Evolutionary conservation across 805 yeast species (phyloP).

Genomic region (Metschnikowia arizonensis): DNA sequence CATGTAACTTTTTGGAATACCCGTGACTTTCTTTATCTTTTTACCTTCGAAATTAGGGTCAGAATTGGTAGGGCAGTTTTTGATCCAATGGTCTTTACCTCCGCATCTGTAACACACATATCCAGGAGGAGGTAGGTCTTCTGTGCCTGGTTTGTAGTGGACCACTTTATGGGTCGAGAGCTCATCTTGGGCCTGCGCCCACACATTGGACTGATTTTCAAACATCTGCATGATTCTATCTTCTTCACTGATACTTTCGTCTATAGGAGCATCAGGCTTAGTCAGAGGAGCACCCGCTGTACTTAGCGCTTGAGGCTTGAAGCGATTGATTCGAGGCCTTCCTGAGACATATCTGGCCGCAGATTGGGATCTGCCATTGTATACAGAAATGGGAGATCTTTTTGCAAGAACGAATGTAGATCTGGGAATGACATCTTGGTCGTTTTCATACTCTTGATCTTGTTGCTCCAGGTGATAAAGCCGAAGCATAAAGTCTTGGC

Average conservation of each 20-base stretch:
- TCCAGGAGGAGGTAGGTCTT: constrained; percentile 89
- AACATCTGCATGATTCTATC: constrained; percentile 89
- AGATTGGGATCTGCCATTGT: constrained; percentile 29
- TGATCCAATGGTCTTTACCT: constrained; percentile 88
- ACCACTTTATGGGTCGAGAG: constrained; percentile 84
- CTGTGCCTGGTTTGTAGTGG: constrained; percentile 50
- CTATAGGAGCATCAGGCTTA: constrained; percentile 23
- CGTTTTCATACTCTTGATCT: constrained; percentile 74
- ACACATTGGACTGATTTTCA: constrained; percentile 86
- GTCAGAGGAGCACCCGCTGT: constrained; percentile 18
- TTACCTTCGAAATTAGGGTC: constrained; percentile 95
- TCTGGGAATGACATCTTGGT: constrained; percentile 85
- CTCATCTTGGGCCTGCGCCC: constrained; percentile 91
- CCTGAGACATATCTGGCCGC: constrained; percentile 72
- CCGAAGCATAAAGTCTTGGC: constrained; percentile 76
- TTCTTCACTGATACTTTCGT: constrained; percentile 63
- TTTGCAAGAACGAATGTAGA: constrained; percentile 79
- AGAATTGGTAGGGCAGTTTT: constrained; percentile 88
- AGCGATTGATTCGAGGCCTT: constrained; percentile 49
- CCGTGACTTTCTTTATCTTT: constrained; percentile 86
- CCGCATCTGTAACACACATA: constrained; percentile 97
- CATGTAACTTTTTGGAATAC: constrained; percentile 92
- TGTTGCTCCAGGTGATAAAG: constrained; percentile 58
- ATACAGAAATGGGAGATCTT: constrained; percentile 54
- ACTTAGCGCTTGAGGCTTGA: constrained; percentile 33